Conservation (phyloP, 441 rosid genomes). For the Pelargonium hybrid region DNA sequence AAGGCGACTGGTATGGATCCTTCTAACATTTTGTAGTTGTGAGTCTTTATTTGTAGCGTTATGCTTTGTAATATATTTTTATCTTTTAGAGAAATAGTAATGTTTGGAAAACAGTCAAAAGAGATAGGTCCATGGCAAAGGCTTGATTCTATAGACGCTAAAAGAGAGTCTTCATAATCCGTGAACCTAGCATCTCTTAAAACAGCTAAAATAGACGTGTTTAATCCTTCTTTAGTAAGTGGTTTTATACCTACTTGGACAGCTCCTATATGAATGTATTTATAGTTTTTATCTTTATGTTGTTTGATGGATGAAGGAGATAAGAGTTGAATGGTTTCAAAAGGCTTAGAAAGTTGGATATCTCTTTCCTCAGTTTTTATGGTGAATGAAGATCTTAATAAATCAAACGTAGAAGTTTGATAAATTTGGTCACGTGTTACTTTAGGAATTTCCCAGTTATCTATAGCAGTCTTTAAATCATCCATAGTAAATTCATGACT, state of each 20-base stretch:
- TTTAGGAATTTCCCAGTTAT: too few species aligned
- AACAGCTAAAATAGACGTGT: background rate
- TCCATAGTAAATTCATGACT: too few species aligned
- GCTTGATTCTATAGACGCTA: background rate
- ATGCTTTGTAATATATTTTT: background rate
- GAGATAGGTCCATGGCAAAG: background rate
- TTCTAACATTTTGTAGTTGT: slow-evolving; percentile 1
- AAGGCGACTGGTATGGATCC: background rate
- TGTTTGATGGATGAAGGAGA: too few species aligned
- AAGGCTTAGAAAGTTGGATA: too few species aligned
- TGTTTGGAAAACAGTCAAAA: background rate
- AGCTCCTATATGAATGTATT: background rate
- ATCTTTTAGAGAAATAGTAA: background rate
- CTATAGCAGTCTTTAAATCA: too few species aligned
- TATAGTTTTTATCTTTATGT: background rate
- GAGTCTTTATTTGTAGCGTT: background rate
- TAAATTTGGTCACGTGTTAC: too few species aligned
- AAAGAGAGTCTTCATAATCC: background rate
- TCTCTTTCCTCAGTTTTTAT: too few species aligned
- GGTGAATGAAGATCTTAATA: too few species aligned
- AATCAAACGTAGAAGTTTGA: too few species aligned
- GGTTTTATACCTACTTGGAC: background rate
- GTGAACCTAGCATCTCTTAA: background rate
- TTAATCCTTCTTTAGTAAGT: background rate
- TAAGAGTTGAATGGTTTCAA: too few species aligned